Conservation (phyloP, 345 rosid species). For the Jatropha curcas region DNA sequence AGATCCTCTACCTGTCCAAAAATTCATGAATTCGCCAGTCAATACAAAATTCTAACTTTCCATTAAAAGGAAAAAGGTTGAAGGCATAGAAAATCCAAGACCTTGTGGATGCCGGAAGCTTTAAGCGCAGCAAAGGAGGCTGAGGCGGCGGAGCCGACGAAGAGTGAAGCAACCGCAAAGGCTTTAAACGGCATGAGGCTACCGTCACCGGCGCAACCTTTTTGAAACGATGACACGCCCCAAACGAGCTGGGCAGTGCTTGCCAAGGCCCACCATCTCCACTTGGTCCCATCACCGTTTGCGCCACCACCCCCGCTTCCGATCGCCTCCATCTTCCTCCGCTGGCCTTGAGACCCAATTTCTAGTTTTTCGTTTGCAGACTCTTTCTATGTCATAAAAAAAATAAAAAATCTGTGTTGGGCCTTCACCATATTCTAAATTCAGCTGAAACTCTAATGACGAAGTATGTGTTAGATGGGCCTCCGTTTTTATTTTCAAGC, state of each 20-base stretch:
- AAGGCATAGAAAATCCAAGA: background rate
- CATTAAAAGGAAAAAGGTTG: too few species aligned
- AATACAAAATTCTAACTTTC: background rate
- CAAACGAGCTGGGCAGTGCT: conserved; percentile 45
- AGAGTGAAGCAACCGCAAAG: conserved; percentile 58
- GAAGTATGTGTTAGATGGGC: too few species aligned
- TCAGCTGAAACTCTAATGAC: too few species aligned
- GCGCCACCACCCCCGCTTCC: conserved; percentile 7
- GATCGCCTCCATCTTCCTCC: conserved; percentile 21
- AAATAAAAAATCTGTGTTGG: too few species aligned
- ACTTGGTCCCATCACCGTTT: conserved; percentile 20
- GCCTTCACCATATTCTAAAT: too few species aligned
- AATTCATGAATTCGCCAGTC: background rate
- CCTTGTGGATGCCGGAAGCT: conserved; percentile 62
- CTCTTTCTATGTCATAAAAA: too few species aligned
- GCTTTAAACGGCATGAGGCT: conserved; percentile 63
- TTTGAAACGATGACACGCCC: conserved; percentile 46
- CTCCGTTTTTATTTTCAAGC: background rate
- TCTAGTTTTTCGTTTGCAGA: background rate
- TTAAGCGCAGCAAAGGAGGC: conserved; percentile 44
- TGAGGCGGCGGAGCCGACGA: conserved; percentile 54
- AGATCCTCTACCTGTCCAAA: conserved; percentile 58
- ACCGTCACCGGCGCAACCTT: conserved; percentile 58
- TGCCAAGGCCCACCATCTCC: conserved; percentile 44
- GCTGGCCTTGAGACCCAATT: conserved; percentile 5